Conservation (phyloP, 371 early-diverging fungal genomes). For the Rhizomucor miehei region DNA sequence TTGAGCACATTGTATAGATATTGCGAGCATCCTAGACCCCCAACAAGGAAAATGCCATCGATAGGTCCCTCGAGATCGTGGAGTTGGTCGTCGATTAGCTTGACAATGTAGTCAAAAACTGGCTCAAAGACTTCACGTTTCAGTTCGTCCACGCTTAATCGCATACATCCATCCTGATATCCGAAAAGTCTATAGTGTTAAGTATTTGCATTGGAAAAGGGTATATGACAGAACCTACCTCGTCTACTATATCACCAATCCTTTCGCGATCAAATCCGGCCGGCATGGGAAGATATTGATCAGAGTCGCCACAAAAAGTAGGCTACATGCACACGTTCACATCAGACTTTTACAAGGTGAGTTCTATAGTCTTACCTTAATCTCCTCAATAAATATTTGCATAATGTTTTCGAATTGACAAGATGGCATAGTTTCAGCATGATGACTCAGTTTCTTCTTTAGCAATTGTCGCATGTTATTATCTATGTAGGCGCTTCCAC, state of each 20-base stretch:
- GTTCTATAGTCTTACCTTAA: conserved; percentile 47
- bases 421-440: conserved; percentile 6
- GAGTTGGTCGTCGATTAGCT: conserved; percentile 42
- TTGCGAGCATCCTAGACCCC: conserved; percentile 53
- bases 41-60: conserved; percentile 46
- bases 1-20: conserved; percentile 38
- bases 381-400: conserved; percentile 36
- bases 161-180: conserved; percentile 28
- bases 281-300: conserved; percentile 33
- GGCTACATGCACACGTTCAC: too few species aligned
- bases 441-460: conserved; percentile 16
- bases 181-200: neutral
- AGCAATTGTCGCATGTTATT: conserved; percentile 43
- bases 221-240: conserved; percentile 10
- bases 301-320: conserved; percentile 52
- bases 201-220: neutral
- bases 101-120: conserved; percentile 35
- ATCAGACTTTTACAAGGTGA: too few species aligned
- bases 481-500: conserved; percentile 55
- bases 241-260: conserved; percentile 10
- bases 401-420: conserved; percentile 43
- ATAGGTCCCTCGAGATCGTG: conserved; percentile 15
- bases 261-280: conserved; percentile 4
- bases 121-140: conserved; percentile 41
- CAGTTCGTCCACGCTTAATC: conserved; percentile 31